Evolutionary conservation across 1,139 yeast species (phyloP), one percentile per base, ranked within the genome.

Genomic region (Debaryomyces sp.): DNA sequence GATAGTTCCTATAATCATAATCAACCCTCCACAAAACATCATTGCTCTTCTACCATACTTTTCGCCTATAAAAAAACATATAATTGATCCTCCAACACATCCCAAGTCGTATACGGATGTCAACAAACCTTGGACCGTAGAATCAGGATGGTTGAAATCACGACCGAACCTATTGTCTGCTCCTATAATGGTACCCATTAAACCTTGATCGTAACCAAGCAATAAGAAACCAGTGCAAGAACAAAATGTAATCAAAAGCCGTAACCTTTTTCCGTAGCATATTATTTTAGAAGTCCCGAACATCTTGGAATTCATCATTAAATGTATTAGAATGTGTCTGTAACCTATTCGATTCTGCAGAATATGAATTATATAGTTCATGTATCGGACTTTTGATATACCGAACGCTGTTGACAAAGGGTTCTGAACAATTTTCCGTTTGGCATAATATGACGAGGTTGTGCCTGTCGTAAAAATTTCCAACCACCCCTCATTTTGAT

Each of bases 11-110:
- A 75, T 45, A 42, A 78, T 52, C 59, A 74, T 66, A 42, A 76
- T 61, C 6, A 64, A 23, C 45, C 73, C 64, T 38, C 82, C 82
- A 44, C 66, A 38, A 22, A 69, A 51, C 30, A 80, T 60, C 42
- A 76, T 62, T 39, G 64, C 59, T 54, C 70, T 73, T 65, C 86
- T 71, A 46, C 86, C 86, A 38, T 58, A 61, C 17, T 55, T 60
- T 51, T 81, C 86, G 52, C 77, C 64, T 41, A 76, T 55, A 57
- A 62, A 59, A 49, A 65, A 62, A 12, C 67, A 68, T 43, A 65
- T 58, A 39, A 66, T 54, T 5, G 70, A 68, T 41, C 70, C 70
- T 38, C 65, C 62, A 57, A 64, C 63, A 58, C 66, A 66, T 8
- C 70, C 70, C 52, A 66, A 56, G 50, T 66, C 70, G 53, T 66